Percentiles rank a stretch among this genome's conserved stretches.
Conservation (phyloP, 129 eudicot genomes). For the Gnaphalium uliginosum region DNA sequence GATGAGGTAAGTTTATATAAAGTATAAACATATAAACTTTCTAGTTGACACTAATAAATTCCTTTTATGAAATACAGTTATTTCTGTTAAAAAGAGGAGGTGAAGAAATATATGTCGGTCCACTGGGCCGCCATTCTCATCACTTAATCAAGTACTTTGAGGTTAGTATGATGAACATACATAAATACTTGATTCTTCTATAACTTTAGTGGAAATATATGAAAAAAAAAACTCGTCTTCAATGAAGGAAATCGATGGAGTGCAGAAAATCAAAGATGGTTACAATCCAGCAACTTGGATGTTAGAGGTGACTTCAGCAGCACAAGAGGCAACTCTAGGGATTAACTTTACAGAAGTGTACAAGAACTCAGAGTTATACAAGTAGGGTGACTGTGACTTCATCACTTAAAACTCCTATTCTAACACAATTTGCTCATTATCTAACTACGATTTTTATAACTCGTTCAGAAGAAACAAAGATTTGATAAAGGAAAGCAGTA, state of each 20-base stretch:
- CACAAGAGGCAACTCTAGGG: slow-evolving; percentile 65
- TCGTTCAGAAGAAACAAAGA: slow-evolving; percentile 78
- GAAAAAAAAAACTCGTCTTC: neutral
- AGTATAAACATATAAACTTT: neutral
- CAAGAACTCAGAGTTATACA: slow-evolving; percentile 69
- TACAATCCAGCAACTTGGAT: slow-evolving; percentile 91
- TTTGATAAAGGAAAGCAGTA: slow-evolving; percentile 58
- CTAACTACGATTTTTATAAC: neutral
- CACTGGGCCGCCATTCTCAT: slow-evolving; percentile 66
- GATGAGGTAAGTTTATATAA: slow-evolving; percentile 56
- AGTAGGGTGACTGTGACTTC: slow-evolving; percentile 35
- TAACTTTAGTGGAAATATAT: neutral
- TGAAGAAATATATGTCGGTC: slow-evolving; percentile 84
- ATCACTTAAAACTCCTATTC: neutral
- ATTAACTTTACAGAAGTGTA: slow-evolving; percentile 61
- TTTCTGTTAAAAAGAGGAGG: slow-evolving; percentile 86
- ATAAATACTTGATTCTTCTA: neutral
- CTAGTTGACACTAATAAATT: slow-evolving; percentile 11
- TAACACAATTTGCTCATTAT: neutral
- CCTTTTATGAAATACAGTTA: slow-evolving; percentile 40
- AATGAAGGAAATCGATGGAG: slow-evolving; percentile 62
- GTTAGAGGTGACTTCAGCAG: slow-evolving; percentile 73
- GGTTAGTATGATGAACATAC: slow-evolving; percentile 41
- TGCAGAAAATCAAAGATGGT: slow-evolving; percentile 68
- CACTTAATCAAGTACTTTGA: slow-evolving; percentile 78